phyloP scores from a whole-genome alignment of 2,329 filamentous ascomycete genomes.

The Macrophomina tecta region DNA sequence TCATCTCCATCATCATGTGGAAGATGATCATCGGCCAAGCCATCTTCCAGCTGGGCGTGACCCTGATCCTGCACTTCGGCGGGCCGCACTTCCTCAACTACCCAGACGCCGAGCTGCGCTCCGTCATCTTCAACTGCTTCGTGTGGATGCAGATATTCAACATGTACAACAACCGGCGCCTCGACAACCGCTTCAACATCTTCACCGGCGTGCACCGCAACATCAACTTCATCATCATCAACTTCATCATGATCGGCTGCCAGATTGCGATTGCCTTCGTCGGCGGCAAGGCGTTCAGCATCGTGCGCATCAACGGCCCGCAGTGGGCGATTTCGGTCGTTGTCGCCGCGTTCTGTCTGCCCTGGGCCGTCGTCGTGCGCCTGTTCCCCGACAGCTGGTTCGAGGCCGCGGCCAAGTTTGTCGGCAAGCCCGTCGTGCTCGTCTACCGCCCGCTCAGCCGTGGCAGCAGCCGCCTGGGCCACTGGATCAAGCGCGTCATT shows the following conservation, averaged over 20 bases:
- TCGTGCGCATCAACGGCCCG: slow-evolving; percentile 68
- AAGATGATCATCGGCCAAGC: slow-evolving; percentile 79
- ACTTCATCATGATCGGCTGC: slow-evolving; percentile 78
- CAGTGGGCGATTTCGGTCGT: slow-evolving; percentile 90
- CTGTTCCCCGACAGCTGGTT: slow-evolving; percentile 73
- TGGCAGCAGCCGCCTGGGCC: slow-evolving; percentile 20
- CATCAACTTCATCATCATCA: slow-evolving; percentile 86
- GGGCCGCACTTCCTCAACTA: slow-evolving; percentile 66
- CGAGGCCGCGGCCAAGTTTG: slow-evolving; percentile 14
- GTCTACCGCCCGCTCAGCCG: slow-evolving; percentile 35
- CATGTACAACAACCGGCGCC: slow-evolving; percentile 92
- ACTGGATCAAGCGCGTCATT: slow-evolving; percentile 30
- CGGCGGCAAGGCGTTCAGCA: slow-evolving; percentile 80
- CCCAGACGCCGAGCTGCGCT: slow-evolving; percentile 64
- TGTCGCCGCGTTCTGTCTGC: slow-evolving; percentile 81
- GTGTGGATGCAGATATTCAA: slow-evolving; percentile 99
- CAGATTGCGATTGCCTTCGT: slow-evolving; percentile 91
- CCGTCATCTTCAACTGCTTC: slow-evolving; percentile 95
- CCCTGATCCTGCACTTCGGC: slow-evolving; percentile 74
- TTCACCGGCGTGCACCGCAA: slow-evolving; percentile 87
- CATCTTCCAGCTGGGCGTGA: slow-evolving; percentile 77
- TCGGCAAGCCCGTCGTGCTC: slow-evolving; percentile 37
- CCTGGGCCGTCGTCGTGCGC: slow-evolving; percentile 80
- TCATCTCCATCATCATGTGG: slow-evolving; percentile 82
- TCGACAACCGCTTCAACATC: slow-evolving; percentile 95